Conservation (phyloP, 441 rosid genomes). For the Dalechampia spathulata region DNA sequence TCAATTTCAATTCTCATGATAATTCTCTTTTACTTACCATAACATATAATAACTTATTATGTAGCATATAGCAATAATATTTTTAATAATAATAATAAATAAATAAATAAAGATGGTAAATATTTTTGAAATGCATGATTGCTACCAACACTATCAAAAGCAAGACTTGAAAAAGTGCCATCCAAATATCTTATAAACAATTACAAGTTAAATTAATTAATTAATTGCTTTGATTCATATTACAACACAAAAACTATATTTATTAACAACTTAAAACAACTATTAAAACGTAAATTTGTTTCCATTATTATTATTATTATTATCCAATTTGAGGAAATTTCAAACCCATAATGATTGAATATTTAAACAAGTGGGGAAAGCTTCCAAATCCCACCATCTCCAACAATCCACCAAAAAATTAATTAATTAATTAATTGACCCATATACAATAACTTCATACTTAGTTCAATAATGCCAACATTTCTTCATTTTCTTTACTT, state of each 20-base stretch:
- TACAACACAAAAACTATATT: neutral
- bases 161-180: neutral
- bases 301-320: constrained; percentile 21
- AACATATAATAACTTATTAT: too few relatives aligned
- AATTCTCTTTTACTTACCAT: too few relatives aligned
- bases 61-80: too few relatives aligned
- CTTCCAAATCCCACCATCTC: constrained; percentile 26
- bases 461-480: neutral
- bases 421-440: too few relatives aligned
- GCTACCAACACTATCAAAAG: constrained; percentile 9
- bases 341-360: constrained; percentile 29
- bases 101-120: neutral
- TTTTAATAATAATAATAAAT: too few relatives aligned
- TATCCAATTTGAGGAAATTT: constrained; percentile 17
- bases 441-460: too few relatives aligned
- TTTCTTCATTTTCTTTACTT: neutral
- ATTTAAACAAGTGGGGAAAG: constrained; percentile 27
- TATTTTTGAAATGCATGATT: neutral
- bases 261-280: neutral
- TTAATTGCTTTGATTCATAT: neutral
- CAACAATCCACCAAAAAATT: too few relatives aligned
- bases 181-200: neutral
- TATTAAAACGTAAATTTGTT: neutral
- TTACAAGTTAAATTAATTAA: neutral
- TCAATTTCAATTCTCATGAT: too few relatives aligned